phyloP scores from a whole-genome alignment of 2,329 filamentous ascomycete species.

The Trichothecium sympodiale region DNA sequence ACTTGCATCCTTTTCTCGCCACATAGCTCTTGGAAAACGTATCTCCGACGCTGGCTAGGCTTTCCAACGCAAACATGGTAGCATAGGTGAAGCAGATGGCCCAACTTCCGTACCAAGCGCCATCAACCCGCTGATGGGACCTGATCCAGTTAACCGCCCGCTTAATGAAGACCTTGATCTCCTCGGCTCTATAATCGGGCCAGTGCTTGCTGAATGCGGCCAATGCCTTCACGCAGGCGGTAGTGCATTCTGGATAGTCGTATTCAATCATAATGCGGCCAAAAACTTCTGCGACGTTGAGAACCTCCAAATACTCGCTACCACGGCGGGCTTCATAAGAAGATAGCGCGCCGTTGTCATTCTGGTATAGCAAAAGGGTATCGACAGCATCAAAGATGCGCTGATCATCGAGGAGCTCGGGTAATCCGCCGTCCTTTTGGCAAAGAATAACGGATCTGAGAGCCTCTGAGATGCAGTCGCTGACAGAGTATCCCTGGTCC shows the following conservation, averaged over 20 bases:
- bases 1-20: slow-evolving; percentile 69
- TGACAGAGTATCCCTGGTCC: slow-evolving; percentile 88
- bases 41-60: slow-evolving; percentile 70
- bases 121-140: slow-evolving; percentile 63
- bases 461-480: slow-evolving; percentile 86
- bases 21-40: slow-evolving; percentile 63
- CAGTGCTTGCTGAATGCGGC: slow-evolving; percentile 72
- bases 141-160: slow-evolving; percentile 78
- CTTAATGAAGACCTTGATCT: slow-evolving; percentile 63
- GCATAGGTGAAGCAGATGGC: slow-evolving; percentile 98
- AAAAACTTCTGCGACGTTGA: slow-evolving; percentile 96
- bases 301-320: slow-evolving; percentile 64
- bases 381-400: slow-evolving; percentile 83
- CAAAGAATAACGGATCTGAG: slow-evolving; percentile 78
- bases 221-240: slow-evolving; percentile 80
- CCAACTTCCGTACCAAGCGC: slow-evolving; percentile 98
- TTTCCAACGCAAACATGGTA: slow-evolving; percentile 90
- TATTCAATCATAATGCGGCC: slow-evolving; percentile 98
- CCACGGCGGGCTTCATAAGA: slow-evolving; percentile 82
- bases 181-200: slow-evolving; percentile 64
- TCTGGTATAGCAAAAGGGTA: slow-evolving; percentile 85
- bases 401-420: slow-evolving; percentile 60
- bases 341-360: slow-evolving; percentile 71
- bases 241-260: slow-evolving; percentile 96
- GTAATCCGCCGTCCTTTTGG: slow-evolving; percentile 68